These are phyloP conservation scores for Austroboletus novae-zelandiae DNA, from an alignment of 1,284 basidiomycete species.

Conservation along the genomic window DNA sequence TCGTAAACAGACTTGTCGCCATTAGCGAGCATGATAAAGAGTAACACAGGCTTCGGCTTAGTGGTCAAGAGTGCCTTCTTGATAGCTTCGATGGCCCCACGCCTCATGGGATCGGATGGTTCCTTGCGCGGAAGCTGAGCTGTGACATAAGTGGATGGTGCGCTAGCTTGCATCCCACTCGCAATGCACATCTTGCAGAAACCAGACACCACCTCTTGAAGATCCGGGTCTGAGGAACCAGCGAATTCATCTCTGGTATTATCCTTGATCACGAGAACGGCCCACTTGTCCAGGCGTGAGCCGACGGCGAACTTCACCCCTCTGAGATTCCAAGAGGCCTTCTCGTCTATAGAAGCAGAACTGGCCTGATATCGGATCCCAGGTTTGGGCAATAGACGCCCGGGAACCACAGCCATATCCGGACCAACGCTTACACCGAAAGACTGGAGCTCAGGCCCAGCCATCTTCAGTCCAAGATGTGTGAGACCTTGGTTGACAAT, in stretches of 20 bases:
- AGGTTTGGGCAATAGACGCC: conserved; percentile 63
- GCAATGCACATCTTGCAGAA: conserved; percentile 60
- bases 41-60: conserved; percentile 40
- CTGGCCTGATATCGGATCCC: conserved; percentile 51
- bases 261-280: conserved; percentile 63
- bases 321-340: conserved; percentile 69
- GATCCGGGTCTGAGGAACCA: conserved; percentile 48
- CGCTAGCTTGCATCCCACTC: conserved; percentile 55
- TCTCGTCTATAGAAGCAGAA: conserved; percentile 52
- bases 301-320: conserved; percentile 63
- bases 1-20: conserved; percentile 71
- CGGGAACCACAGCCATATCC: conserved; percentile 76
- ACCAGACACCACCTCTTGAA: conserved; percentile 44
- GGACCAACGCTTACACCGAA: conserved; percentile 64
- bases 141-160: conserved; percentile 13
- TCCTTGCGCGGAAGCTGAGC: conserved; percentile 23
- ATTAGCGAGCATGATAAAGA: conserved; percentile 62
- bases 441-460: conserved; percentile 44
- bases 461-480: conserved; percentile 57
- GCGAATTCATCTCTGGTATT: conserved; percentile 47
- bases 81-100: conserved; percentile 20
- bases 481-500: conserved; percentile 60
- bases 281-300: conserved; percentile 55
- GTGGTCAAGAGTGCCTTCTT: conserved; percentile 25
- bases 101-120: conserved; percentile 20